A percentile compares a stretch with the other conserved stretches of the same genome.
Conservation (phyloP, 371 early-diverging fungal genomes). For the Neoconidiobolus thromboides region DNA sequence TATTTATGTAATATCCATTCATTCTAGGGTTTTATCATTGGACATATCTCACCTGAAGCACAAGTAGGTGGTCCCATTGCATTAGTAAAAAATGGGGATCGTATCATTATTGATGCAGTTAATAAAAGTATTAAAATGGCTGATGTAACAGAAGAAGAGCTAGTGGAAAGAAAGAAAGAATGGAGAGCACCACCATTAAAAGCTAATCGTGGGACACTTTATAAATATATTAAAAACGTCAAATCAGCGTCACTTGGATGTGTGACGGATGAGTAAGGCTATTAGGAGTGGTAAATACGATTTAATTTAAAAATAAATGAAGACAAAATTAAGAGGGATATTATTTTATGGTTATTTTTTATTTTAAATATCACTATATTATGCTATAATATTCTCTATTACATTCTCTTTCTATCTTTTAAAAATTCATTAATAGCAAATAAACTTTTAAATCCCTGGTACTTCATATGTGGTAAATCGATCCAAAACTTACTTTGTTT, state of each 20-base stretch:
- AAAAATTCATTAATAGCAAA: too few species aligned
- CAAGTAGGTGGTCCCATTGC: slow-evolving; percentile 92
- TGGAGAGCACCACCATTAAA: slow-evolving; percentile 71
- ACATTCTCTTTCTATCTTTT: too few species aligned
- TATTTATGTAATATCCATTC: too few species aligned
- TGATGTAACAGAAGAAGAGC: slow-evolving; percentile 55
- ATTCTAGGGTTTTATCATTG: slow-evolving; percentile 78
- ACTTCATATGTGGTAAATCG: neutral
- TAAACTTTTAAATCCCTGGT: too few species aligned
- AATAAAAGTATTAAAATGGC: slow-evolving; percentile 39
- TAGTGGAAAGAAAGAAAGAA: slow-evolving; percentile 34
- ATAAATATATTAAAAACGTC: slow-evolving; percentile 75
- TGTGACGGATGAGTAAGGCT: slow-evolving; percentile 55
- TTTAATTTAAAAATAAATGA: too few species aligned
- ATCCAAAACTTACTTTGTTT: neutral
- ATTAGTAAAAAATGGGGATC: slow-evolving; percentile 70
- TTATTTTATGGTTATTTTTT: too few species aligned
- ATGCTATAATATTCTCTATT: too few species aligned
- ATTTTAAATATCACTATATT: too few species aligned
- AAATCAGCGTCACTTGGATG: slow-evolving; percentile 67
- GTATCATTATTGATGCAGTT: slow-evolving; percentile 67
- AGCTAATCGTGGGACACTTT: slow-evolving; percentile 71
- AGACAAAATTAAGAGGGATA: too few species aligned
- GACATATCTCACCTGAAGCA: slow-evolving; percentile 96
- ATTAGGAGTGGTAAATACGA: too few species aligned